phyloP scores from a whole-genome alignment of 805 yeast species.

The Candida patagonica region DNA sequence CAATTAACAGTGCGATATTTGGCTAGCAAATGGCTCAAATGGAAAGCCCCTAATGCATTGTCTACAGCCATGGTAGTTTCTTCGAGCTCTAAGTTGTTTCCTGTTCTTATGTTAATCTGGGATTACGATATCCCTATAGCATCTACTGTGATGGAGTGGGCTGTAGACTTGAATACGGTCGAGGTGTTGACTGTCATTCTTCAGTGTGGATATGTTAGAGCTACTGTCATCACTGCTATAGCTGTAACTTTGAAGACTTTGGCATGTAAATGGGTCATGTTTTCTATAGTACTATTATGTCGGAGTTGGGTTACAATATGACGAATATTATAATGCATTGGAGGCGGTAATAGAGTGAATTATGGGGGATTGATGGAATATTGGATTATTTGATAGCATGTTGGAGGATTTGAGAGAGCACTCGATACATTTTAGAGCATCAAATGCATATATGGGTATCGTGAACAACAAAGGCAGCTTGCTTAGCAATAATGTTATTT shows the following conservation, averaged over 20 bases:
- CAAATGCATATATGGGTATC: too few species aligned
- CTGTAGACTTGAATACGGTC: slow-evolving; percentile 51
- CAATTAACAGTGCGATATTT: slow-evolving; percentile 31
- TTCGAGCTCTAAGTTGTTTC: slow-evolving; percentile 72
- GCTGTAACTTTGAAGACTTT: slow-evolving; percentile 14
- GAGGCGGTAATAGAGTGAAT: too few species aligned
- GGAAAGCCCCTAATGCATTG: slow-evolving; percentile 36
- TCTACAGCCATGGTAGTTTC: slow-evolving; percentile 67
- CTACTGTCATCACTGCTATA: slow-evolving; percentile 22
- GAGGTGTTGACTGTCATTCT: slow-evolving; percentile 50
- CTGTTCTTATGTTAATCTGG: slow-evolving; percentile 93
- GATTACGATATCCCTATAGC: slow-evolving; percentile 80
- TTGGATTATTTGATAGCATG: too few species aligned
- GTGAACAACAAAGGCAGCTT: too few species aligned
- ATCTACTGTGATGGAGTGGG: slow-evolving; percentile 46
- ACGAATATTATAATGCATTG: too few species aligned
- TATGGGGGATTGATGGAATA: too few species aligned
- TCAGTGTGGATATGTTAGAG: slow-evolving; percentile 26
- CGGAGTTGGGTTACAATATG: too few species aligned
- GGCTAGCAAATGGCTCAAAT: slow-evolving; percentile 27
- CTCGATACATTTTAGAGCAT: too few species aligned
- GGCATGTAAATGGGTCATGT: slow-evolving; percentile 9
- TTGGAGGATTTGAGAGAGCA: too few species aligned
- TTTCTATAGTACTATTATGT: too few species aligned
- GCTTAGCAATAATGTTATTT: too few species aligned